Evolutionary conservation across 768 basidiomycete species (phyloP).

Genomic region (Suillus clintonianus): DNA sequence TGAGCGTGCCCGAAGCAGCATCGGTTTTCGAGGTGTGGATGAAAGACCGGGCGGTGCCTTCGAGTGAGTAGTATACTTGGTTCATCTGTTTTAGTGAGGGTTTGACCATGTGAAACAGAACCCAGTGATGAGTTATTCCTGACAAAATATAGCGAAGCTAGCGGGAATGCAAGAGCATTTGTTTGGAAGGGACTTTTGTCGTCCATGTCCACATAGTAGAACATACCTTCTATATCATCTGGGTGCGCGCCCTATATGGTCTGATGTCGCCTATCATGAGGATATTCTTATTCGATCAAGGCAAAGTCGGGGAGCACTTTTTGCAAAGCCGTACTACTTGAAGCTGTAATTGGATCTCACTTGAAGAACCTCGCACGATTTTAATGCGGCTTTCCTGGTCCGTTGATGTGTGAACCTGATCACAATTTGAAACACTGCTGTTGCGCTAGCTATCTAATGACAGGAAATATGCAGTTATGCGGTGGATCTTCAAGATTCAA

Average conservation of each 20-base stretch:
- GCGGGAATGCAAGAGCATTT: conserved; percentile 80
- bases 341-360: not conserved
- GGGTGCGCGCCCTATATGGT: not conserved
- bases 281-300: not conserved
- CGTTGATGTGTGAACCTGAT: not conserved
- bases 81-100: not conserved
- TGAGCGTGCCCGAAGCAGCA: conserved; percentile 69
- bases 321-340: not conserved
- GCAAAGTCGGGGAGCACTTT: not conserved
- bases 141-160: conserved; percentile 73
- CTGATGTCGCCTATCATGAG: not conserved
- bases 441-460: not conserved
- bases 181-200: conserved; percentile 64
- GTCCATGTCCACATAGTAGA: conserved; percentile 22
- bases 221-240: too few species aligned
- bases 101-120: conserved; percentile 20
- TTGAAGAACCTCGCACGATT: not conserved
- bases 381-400: not conserved
- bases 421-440: not conserved
- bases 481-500: not conserved
- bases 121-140: conserved; percentile 73
- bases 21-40: conserved; percentile 79
- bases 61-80: conserved; percentile 37
- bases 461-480: not conserved
- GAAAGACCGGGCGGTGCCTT: conserved; percentile 55